phyloP scores from a whole-genome alignment of 768 basidiomycete species.

The Lanmaoa pseudosensibilis region DNA sequence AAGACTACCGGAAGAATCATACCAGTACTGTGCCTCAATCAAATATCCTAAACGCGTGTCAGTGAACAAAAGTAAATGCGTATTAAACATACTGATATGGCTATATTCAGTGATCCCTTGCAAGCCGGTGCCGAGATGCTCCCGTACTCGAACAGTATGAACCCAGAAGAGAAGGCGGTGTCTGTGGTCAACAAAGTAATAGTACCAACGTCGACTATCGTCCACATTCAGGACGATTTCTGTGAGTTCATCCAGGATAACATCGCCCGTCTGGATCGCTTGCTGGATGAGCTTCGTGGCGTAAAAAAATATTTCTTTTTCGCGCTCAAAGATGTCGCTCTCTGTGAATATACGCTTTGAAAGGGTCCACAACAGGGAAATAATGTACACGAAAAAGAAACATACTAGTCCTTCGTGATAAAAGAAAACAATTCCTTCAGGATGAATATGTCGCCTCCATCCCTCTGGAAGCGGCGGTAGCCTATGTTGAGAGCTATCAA shows the following conservation, averaged over 20 bases:
- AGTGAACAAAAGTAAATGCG: not conserved
- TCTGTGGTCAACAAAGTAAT: conserved; percentile 20
- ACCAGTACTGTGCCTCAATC: conserved; percentile 18
- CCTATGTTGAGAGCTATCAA: not conserved
- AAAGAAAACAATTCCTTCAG: conserved; percentile 14
- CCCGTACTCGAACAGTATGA: not conserved
- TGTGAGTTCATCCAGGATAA: conserved; percentile 6
- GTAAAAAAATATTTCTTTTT: not conserved
- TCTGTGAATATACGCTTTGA: conserved; percentile 20
- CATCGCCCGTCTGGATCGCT: not conserved
- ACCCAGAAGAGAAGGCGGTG: conserved; percentile 21
- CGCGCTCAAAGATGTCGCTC: not conserved
- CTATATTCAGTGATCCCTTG: conserved; percentile 5
- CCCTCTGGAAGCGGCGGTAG: not conserved
- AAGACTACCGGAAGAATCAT: not conserved
- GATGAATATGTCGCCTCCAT: conserved; percentile 15
- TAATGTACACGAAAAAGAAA: not conserved
- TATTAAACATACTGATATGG: conserved; percentile 15
- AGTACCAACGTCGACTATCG: not conserved
- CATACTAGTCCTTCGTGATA: conserved; percentile 15
- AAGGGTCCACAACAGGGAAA: not conserved
- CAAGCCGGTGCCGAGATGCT: not conserved
- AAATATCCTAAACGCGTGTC: conserved; percentile 9
- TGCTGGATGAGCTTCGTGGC: conserved; percentile 7
- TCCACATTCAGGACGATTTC: conserved; percentile 16